Conservation (phyloP, 1,284 basidiomycete genomes). For the Puccinia novopanici region DNA sequence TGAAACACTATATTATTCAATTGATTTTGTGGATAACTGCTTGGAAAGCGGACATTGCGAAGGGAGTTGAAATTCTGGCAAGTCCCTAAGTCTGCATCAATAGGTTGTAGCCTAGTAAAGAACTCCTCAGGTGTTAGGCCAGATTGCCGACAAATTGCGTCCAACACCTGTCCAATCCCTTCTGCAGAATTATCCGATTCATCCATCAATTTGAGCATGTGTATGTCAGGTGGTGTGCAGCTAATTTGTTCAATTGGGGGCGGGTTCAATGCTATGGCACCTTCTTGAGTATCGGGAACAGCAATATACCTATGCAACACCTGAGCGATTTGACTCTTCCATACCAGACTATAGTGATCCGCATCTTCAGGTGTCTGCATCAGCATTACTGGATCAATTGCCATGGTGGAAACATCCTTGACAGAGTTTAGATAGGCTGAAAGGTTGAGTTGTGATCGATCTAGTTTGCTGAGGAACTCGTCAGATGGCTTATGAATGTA, state of each 20-base stretch:
- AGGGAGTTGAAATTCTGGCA: not conserved
- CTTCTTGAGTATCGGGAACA: no score
- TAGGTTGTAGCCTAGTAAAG: not conserved
- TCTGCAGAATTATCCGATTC: not conserved
- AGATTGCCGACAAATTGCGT: not conserved
- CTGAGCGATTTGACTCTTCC: not conserved
- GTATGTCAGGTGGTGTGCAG: not conserved
- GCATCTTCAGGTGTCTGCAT: not conserved
- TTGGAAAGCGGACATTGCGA: not conserved
- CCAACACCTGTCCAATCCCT: not conserved
- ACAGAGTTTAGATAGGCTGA: not conserved
- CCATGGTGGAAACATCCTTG: not conserved
- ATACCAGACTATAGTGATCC: no score
- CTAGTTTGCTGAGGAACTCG: not conserved
- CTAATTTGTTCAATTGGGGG: not conserved
- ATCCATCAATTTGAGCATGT: not conserved
- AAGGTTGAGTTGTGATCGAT: not conserved
- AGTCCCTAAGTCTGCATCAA: not conserved
- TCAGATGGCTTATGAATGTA: not conserved
- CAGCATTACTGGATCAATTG: not conserved
- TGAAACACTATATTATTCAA: not conserved
- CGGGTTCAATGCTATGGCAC: no score
- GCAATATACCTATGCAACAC: not conserved
- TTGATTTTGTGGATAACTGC: not conserved
- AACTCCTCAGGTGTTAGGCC: not conserved